Conservation (phyloP, 768 basidiomycete species). For the Lactarius akahatsu region DNA sequence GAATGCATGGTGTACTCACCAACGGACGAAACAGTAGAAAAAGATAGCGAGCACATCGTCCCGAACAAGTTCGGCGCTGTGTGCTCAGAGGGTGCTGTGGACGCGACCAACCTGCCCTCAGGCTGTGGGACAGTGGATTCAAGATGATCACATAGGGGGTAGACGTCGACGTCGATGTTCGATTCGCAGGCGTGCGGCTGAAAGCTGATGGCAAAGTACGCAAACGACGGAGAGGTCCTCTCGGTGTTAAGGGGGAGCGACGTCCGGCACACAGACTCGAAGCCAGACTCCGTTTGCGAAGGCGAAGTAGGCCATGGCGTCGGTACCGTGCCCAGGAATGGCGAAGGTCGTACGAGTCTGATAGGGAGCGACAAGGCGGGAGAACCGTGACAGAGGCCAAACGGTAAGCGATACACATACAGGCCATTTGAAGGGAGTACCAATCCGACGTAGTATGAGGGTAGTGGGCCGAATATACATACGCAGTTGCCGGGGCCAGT, state of each 20-base stretch:
- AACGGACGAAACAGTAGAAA: neutral
- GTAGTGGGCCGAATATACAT: neutral
- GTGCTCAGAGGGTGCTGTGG: neutral
- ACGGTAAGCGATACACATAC: neutral
- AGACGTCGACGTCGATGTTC: constrained; percentile 15
- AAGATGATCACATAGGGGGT: neutral
- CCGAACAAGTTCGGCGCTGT: neutral
- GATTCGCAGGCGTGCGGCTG: neutral
- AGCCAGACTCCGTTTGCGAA: constrained; percentile 18
- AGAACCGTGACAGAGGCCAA: too few species aligned
- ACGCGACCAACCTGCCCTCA: neutral
- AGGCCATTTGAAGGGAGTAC: neutral
- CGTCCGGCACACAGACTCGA: constrained; percentile 10
- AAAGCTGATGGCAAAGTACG: neutral
- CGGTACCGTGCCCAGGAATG: neutral
- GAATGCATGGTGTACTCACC: neutral
- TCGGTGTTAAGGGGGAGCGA: constrained; percentile 15
- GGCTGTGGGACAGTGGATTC: neutral
- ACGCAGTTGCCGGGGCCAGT: too few species aligned
- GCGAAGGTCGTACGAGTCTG: neutral
- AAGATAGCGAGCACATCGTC: constrained; percentile 6
- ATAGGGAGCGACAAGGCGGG: neutral
- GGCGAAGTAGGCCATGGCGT: neutral
- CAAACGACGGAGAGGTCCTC: constrained; percentile 10
- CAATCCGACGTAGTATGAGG: neutral